Evolutionary conservation across 1,284 basidiomycete species (phyloP).

Genomic region (Microbotryum lychnidis-dioicae): DNA sequence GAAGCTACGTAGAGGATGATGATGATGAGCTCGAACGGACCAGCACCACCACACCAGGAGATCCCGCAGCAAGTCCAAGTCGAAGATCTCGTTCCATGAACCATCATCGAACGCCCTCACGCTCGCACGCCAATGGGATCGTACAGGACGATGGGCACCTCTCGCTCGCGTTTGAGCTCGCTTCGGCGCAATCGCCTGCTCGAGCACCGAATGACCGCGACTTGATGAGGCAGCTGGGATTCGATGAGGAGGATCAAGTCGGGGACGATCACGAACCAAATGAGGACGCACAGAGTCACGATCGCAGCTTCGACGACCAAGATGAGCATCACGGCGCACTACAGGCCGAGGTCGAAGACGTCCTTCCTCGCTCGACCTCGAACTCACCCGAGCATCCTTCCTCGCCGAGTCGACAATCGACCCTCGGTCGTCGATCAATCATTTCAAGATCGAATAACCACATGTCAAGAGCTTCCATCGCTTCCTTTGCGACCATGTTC

Average conservation of each 20-base stretch:
- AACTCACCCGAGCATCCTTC: background rate
- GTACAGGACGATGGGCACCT: background rate
- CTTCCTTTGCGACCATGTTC: background rate
- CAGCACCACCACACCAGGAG: background rate
- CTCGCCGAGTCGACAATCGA: background rate
- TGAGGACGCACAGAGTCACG: background rate
- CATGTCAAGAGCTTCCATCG: background rate
- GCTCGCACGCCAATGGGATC: no score
- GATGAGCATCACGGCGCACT: background rate
- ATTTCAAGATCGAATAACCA: background rate
- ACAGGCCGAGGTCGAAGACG: background rate
- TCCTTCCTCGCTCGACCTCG: background rate
- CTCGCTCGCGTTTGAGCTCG: slow-evolving; percentile 22
- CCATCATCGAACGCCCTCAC: no score
- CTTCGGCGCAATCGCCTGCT: slow-evolving; percentile 6
- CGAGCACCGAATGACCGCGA: background rate
- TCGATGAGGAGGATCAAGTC: slow-evolving; percentile 12
- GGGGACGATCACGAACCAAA: background rate
- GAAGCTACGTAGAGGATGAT: background rate
- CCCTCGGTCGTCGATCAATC: background rate
- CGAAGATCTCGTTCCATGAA: background rate
- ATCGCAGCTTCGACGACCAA: no score
- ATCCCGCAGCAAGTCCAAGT: background rate
- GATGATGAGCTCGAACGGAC: no score
- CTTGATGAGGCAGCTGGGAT: slow-evolving; percentile 19